Conservation (phyloP, 257 asterid species). For the Osmanthus fragrans region DNA sequence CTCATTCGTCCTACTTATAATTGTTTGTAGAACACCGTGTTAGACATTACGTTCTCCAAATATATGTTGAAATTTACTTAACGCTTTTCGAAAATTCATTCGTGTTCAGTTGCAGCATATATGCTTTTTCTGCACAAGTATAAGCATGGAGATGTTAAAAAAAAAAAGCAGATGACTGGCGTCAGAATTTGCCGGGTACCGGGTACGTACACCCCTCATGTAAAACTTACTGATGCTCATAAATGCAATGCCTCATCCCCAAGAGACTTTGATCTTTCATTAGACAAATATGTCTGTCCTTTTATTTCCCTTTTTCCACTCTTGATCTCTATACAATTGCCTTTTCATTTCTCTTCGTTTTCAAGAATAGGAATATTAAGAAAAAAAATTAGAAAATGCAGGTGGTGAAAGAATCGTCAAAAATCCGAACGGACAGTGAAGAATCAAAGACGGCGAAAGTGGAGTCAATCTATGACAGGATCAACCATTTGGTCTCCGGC, state of each 20-base stretch:
- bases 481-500: slow-evolving; percentile 47
- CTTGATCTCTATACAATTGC: not conserved
- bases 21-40: too few species aligned
- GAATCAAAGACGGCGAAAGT: not conserved
- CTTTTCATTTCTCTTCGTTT: not conserved
- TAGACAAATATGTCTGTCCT: not conserved
- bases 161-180: too few species aligned
- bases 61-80: too few species aligned
- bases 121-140: too few species aligned
- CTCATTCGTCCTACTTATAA: too few species aligned
- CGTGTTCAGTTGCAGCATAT: too few species aligned
- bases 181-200: too few species aligned
- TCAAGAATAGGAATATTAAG: too few species aligned
- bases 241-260: slow-evolving; percentile 17
- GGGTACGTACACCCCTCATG: too few species aligned
- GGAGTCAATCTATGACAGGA: slow-evolving; percentile 56
- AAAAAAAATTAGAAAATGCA: slow-evolving; percentile 35
- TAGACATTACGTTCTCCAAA: too few species aligned
- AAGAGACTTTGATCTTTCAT: not conserved
- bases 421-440: not conserved
- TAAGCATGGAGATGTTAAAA: too few species aligned
- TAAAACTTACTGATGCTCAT: slow-evolving; percentile 1
- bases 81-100: too few species aligned
- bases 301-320: slow-evolving; percentile 3
- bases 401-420: slow-evolving; percentile 43